Evolutionary conservation across 1,284 basidiomycete species (phyloP), one percentile per base, ranked within the genome.

Genomic region (Golubevia sp.): DNA sequence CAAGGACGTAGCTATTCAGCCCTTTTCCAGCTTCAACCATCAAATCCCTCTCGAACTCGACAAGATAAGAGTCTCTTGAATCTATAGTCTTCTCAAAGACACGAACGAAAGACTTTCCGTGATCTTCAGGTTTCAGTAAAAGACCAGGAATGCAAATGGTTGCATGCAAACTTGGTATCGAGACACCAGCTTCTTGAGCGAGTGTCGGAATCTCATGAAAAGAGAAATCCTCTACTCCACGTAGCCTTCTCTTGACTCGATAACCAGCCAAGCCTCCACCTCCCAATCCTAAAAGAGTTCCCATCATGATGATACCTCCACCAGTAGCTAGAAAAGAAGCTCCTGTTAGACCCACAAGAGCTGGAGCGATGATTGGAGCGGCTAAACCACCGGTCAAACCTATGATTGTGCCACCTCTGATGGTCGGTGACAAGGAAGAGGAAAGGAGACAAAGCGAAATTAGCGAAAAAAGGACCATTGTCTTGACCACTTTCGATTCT

Each of bases 191-290:
- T 57, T 65, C 65, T 8, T 63, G 62, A 3, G 71, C 70, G 49
- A 63, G 64, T 7, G 62, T 74, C 2, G 57, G 55, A 6, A 79
- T 49, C 55, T 76, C 71, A 26, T 60, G 63, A 55, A 77, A 77
- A 1, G 62, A 60, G 30, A 79, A 69, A 2, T 64, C 67, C 4
- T 71, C 65, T 0, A 75, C 63, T 21, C 77, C 77, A 2, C 67
- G 56, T 11, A 79, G 51, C n/a, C 77, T 67, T 15, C 71, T 69
- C 23, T 68, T 61, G 18, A 77, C 73, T 21, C 69, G 63, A 34
- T 77, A 79, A 15, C 75, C 75, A 0, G 77, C 77, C n/a, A 79
- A 64, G 3, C 77, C 77, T 18, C 75, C 77, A 3, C 77, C 77
- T 3, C 71, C 70, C 13, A 78, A 63, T 21, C 76, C 77, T 20